Base-by-base conservation (phyloP, 805 yeast genomes). In the Candida multigemmis region DNA sequence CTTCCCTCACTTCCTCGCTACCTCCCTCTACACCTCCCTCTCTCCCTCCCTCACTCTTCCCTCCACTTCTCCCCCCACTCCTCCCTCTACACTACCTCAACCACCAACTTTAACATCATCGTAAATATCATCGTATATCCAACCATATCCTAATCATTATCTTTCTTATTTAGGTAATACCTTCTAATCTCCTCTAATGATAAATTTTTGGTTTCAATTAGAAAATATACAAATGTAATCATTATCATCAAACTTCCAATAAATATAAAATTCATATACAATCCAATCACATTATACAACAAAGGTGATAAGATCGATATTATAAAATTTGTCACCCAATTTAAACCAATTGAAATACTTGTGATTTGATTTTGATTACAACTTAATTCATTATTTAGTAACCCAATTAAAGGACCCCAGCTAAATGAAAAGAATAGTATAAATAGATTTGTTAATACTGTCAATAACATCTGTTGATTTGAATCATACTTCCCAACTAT, bases 401-500 rank as follows among this genome's bases (percentile, higher is more conserved):
- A 37, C 4, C 51, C 51, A 10, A 44, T 34, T 13, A 53, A 36
- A 3, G 60, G 58, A 4, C 61, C 60, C 62, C 61, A 54, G 25
- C 46, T 39, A 10, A 36, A 24, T 6, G 57, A 42, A 28, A 47
- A 50, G 4, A 31, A 30, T 10, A 47, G 27, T 19, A 47, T 34
- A 22, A 40, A 47, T 6, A 33, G n/a, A 13, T 43, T 38, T 6
- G 39, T 40, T 7, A 42, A 22, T 8, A 34, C 30, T 9, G 46
- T 33, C 24, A 47, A 27, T 4, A 36, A 21, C 12, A 24, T 16
- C 4, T 33, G 8, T 14, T 10, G 4, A 9, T 14, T 7, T 8
- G 26, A n/a, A n/a, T n/a, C 22, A 14, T 26, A 19, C 16, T 28
- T 18, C 19, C 47, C 39, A 20, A 33, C 14, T 0, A 26, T 28